A percentile compares a stretch with the other conserved stretches of the same genome.
These are phyloP conservation scores for Podaxis mareebaensis DNA, from an alignment of 768 basidiomycete genomes.

Conservation along the genomic window DNA sequence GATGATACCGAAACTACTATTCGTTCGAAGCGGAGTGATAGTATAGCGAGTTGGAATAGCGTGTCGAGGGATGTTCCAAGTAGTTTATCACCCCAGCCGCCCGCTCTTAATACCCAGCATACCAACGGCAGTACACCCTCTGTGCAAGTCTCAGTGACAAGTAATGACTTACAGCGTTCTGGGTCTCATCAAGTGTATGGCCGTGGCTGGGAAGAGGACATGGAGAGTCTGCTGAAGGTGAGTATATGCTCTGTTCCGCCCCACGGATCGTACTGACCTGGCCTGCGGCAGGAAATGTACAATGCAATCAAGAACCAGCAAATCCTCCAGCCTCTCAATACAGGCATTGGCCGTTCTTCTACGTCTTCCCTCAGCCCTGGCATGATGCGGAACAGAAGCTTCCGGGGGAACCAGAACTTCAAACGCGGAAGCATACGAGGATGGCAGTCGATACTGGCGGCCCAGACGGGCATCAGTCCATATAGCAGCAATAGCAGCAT, in stretches of 20 bases:
- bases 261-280: background rate
- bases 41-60: conserved; percentile 84
- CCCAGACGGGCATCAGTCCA: conserved; percentile 69
- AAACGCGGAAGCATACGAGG: conserved; percentile 95
- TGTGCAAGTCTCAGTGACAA: conserved; percentile 51
- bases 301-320: conserved; percentile 87
- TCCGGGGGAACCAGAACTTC: conserved; percentile 61
- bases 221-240: conserved; percentile 79
- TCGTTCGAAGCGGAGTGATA: conserved; percentile 77
- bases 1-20: conserved; percentile 57
- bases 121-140: conserved; percentile 68
- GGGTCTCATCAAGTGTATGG: conserved; percentile 46
- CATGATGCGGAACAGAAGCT: conserved; percentile 67
- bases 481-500: conserved; percentile 83
- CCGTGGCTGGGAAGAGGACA: conserved; percentile 80
- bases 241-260: background rate
- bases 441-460: conserved; percentile 72
- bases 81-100: conserved; percentile 33
- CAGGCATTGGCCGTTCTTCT: conserved; percentile 46
- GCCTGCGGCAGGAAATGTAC: conserved; percentile 80
- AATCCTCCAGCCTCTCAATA: conserved; percentile 78
- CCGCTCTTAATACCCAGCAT: conserved; percentile 29
- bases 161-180: conserved; percentile 25
- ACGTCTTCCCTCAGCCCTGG: conserved; percentile 58
- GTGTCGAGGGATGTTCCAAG: conserved; percentile 60